Conservation (phyloP, 768 basidiomycete species). For the Goffeauzyma gilvescens region DNA sequence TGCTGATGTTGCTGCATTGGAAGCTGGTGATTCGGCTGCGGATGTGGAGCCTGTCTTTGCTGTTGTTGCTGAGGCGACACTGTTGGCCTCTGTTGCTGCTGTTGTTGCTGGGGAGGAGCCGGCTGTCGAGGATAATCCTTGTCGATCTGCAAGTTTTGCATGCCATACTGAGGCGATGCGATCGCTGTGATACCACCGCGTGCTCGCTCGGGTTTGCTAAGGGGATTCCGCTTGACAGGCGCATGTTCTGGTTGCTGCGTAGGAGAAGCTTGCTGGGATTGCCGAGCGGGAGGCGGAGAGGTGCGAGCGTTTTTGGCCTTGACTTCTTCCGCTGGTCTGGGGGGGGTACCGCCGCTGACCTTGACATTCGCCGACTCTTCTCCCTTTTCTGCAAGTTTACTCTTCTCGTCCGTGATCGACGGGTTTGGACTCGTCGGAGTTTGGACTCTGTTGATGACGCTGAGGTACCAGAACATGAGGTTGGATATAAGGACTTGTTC, state of each 20-base stretch:
- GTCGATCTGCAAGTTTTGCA: slow-evolving; percentile 83
- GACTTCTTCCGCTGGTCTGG: not conserved
- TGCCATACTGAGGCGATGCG: slow-evolving; percentile 75
- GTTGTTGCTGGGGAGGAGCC: slow-evolving; percentile 8
- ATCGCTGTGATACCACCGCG: slow-evolving; percentile 72
- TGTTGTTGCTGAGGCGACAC: not conserved
- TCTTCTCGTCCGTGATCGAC: slow-evolving; percentile 26
- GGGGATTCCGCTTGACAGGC: slow-evolving; percentile 31
- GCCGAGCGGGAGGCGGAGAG: slow-evolving; percentile 1
- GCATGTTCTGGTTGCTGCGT: slow-evolving; percentile 2
- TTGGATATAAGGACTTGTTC: slow-evolving; percentile 56
- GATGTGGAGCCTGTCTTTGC: slow-evolving; percentile 4
- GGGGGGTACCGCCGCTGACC: slow-evolving; percentile 20
- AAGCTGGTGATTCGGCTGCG: slow-evolving; percentile 5
- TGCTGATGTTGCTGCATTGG: slow-evolving; percentile 1
- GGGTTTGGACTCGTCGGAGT: slow-evolving; percentile 31
- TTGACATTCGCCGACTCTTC: slow-evolving; percentile 17
- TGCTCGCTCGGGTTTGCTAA: slow-evolving; percentile 45
- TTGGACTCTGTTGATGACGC: slow-evolving; percentile 84
- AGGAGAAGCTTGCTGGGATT: not conserved
- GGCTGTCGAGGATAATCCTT: slow-evolving; percentile 39
- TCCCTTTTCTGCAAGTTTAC: slow-evolving; percentile 28
- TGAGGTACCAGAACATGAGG: slow-evolving; percentile 81
- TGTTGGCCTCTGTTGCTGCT: slow-evolving; percentile 4
- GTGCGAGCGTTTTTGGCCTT: not conserved